These are phyloP conservation scores for Daucus carota DNA, from an alignment of 129 eudicot species.

Conservation along the genomic window DH1_v3.0 NC_030388.2:31704001-31704500, in stretches of 20 bases:
- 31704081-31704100: constrained; percentile 20
- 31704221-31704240: constrained; percentile 26
- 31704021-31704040: constrained; percentile 41
- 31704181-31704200: constrained; percentile 18
- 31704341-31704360: constrained; percentile 7
- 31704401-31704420: constrained; percentile 18
- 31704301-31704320: constrained; percentile 15
- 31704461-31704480: constrained; percentile 21
- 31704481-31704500: constrained; percentile 17
- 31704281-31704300: constrained; percentile 14
- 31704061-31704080: constrained; percentile 9
- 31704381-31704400: constrained; percentile 18
- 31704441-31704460: constrained; percentile 35
- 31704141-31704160: constrained; percentile 20
- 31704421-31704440: constrained; percentile 26
- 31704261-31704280: constrained; percentile 7
- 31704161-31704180: constrained; percentile 10
- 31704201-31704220: constrained; percentile 14
- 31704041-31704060: constrained; percentile 27
- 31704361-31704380: constrained; percentile 17
- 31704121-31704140: constrained; percentile 4
- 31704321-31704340: constrained; percentile 7
- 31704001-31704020: constrained; percentile 43
- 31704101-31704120: constrained; percentile 22
- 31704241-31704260: constrained; percentile 18